Percentiles rank a stretch among this genome's conserved stretches.
phyloP scores from a whole-genome alignment of 441 rosid genomes.

The Geranium incanum region DNA sequence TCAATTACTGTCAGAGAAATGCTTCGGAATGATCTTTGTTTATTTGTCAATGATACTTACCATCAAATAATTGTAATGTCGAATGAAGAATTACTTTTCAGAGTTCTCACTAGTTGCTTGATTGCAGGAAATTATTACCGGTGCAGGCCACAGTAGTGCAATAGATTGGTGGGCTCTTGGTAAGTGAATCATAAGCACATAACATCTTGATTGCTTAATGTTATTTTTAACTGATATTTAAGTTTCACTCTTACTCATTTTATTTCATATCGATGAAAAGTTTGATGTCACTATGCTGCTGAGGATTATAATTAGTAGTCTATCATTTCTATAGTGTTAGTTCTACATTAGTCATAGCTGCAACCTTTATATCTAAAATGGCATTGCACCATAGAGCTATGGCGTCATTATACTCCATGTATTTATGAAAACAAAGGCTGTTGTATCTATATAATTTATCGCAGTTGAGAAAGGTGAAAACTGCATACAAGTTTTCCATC shows the following conservation, averaged over 20 bases:
- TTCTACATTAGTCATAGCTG: background rate
- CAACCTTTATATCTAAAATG: too few species aligned
- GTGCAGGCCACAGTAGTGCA: conserved; percentile 79
- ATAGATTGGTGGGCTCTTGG: conserved; percentile 98
- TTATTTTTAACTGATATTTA: background rate
- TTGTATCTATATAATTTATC: too few species aligned
- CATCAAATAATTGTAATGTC: background rate
- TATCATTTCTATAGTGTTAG: background rate
- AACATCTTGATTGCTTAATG: background rate
- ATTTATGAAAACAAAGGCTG: too few species aligned
- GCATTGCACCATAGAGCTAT: too few species aligned
- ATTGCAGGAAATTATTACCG: conserved; percentile 85
- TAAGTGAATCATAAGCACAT: conserved; percentile 26
- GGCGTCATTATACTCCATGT: too few species aligned
- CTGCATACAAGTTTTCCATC: too few species aligned
- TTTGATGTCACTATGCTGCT: background rate
- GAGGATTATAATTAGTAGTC: background rate
- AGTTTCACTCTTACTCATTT: background rate
- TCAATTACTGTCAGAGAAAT: background rate
- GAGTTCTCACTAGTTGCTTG: conserved; percentile 10
- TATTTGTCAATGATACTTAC: background rate
- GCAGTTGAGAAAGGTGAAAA: too few species aligned
- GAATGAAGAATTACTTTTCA: background rate
- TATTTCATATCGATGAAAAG: background rate
- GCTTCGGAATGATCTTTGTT: background rate